Evolutionary conservation across 2,329 filamentous ascomycete genomes (phyloP).

Genomic region (Diaporthe caulivora): DNA sequence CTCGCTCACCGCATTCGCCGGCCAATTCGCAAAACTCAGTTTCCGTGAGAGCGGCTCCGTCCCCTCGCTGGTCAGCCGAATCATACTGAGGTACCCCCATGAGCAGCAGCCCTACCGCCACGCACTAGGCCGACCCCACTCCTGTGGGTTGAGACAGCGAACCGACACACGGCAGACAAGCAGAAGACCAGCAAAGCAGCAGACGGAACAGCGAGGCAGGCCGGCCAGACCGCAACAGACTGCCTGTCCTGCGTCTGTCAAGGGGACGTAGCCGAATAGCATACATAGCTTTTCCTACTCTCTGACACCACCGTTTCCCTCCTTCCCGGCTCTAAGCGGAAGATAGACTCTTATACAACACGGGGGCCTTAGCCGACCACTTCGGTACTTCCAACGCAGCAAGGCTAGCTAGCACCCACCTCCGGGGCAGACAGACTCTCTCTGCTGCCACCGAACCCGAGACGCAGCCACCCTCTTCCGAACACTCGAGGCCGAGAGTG

Average conservation of each 20-base stretch:
- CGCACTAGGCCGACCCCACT: constrained; percentile 28
- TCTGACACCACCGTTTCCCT: not conserved
- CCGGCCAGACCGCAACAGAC: constrained; percentile 12
- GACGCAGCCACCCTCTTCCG: not conserved
- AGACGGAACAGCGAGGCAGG: not conserved
- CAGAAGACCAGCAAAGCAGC: not conserved
- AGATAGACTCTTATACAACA: not conserved
- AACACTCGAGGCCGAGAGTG: not conserved
- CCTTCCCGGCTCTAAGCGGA: not conserved
- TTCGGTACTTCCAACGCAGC: constrained; percentile 4
- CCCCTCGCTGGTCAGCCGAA: not conserved
- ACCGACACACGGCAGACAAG: not conserved
- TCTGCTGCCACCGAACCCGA: not conserved
- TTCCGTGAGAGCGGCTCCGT: not conserved
- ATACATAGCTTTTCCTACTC: constrained; percentile 1
- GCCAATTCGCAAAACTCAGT: constrained; percentile 21
- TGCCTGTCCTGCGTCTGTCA: not conserved
- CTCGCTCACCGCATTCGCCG: constrained; percentile 24
- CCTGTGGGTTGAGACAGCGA: constrained; percentile 25
- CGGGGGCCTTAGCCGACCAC: constrained; percentile 18
- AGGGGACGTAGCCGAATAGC: constrained; percentile 22
- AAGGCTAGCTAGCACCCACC: constrained; percentile 2
- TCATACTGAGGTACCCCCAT: constrained; percentile 8
- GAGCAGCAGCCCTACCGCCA: not conserved
- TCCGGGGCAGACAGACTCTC: not conserved